Evolutionary conservation across 2,329 filamentous ascomycete genomes (phyloP).

Genomic region (Fusarium sp.): DNA sequence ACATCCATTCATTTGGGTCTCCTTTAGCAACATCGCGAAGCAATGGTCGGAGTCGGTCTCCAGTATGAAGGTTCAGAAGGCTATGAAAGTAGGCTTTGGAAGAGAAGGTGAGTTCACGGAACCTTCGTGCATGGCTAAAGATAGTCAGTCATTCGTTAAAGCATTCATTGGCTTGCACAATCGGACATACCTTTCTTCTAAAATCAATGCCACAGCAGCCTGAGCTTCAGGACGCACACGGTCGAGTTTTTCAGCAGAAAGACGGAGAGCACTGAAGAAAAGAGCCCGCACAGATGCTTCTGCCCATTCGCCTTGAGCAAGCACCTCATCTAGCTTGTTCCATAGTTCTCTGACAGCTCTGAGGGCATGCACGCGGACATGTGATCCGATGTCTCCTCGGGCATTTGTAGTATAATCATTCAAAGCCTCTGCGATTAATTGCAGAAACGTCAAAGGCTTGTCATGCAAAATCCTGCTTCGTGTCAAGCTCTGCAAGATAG

Average conservation of each 20-base stretch:
- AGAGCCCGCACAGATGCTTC: conserved; percentile 55
- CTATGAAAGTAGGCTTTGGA: conserved; percentile 70
- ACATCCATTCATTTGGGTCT: conserved; percentile 58
- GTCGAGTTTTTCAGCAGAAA: conserved; percentile 91
- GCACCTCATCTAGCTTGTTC: conserved; percentile 49
- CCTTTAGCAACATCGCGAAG: conserved; percentile 53
- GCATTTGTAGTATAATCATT: conserved; percentile 94
- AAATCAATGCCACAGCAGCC: conserved; percentile 60
- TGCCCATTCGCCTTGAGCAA: conserved; percentile 27
- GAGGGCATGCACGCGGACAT: conserved; percentile 84
- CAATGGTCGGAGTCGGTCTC: conserved; percentile 53
- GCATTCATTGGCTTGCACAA: neutral
- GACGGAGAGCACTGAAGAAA: conserved; percentile 68
- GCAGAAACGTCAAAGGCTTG: conserved; percentile 57
- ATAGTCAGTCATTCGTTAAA: conserved; percentile 41
- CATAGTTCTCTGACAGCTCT: conserved; percentile 78
- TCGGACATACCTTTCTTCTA: conserved; percentile 60
- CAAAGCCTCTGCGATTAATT: conserved; percentile 69
- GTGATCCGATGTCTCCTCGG: conserved; percentile 89
- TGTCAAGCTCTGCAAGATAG: conserved; percentile 67
- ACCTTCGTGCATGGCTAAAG: conserved; percentile 51
- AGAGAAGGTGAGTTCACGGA: conserved; percentile 64
- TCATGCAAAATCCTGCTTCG: conserved; percentile 60
- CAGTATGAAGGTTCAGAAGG: conserved; percentile 62
- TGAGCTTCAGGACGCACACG: conserved; percentile 80